Percentiles rank a stretch among this genome's conserved stretches.
These are phyloP conservation scores for Crithidia expoeki DNA, from an alignment of 208 protist species.

Conservation along the genomic window DNA sequence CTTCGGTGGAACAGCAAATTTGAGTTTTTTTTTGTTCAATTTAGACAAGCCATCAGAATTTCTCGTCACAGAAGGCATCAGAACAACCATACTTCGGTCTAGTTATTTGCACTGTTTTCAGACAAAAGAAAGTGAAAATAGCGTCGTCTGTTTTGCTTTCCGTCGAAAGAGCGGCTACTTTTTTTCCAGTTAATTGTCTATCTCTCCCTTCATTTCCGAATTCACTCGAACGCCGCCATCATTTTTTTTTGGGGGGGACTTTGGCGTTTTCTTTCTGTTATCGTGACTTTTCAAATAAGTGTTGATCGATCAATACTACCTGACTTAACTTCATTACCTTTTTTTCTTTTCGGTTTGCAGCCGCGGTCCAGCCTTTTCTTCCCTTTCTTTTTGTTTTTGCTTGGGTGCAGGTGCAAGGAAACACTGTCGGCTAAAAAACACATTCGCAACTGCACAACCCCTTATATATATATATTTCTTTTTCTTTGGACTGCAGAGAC, in stretches of 20 bases:
- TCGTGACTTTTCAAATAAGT: too few species aligned
- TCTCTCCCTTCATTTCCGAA: not conserved
- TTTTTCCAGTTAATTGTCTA: not conserved
- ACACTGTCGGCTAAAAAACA: too few species aligned
- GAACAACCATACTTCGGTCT: not conserved
- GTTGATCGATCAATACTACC: too few species aligned
- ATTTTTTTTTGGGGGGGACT: slow-evolving; percentile 12
- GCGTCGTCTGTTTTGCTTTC: not conserved
- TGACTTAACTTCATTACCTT: not conserved
- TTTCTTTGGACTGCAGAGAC: too few species aligned
- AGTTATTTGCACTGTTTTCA: not conserved
- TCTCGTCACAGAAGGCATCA: too few species aligned
- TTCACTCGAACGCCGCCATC: not conserved
- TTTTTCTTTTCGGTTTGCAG: slow-evolving; percentile 10
- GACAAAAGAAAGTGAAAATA: not conserved
- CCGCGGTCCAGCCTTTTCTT: not conserved
- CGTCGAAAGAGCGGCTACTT: not conserved
- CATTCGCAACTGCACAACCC: too few species aligned
- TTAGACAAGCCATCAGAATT: too few species aligned
- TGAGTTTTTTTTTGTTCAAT: too few species aligned
- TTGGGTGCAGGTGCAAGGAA: not conserved
- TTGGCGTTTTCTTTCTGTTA: too few species aligned
- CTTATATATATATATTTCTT: too few species aligned
- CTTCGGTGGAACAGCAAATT: too few species aligned
- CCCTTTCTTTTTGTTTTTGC: not conserved